Evolutionary conservation across 305 asterid genomes (phyloP).

Genomic region (Vinca major): DNA sequence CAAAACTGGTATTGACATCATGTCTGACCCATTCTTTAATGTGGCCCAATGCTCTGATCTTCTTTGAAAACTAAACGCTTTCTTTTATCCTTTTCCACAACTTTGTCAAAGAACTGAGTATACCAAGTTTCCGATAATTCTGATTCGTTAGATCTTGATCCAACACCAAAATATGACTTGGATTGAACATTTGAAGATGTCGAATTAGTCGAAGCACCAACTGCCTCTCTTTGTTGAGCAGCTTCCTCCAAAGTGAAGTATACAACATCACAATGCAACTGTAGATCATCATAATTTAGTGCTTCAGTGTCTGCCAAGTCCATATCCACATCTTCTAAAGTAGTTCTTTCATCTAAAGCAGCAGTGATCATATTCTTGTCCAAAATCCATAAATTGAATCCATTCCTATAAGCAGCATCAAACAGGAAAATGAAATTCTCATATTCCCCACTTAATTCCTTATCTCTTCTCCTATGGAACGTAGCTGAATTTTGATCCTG

Average conservation of each 20-base stretch:
- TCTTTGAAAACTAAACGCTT: slow-evolving; percentile 59
- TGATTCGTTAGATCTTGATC: slow-evolving; percentile 50
- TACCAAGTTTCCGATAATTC: slow-evolving; percentile 96
- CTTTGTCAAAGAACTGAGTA: slow-evolving; percentile 69
- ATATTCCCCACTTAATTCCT: too few species aligned
- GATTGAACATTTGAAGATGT: slow-evolving; percentile 47
- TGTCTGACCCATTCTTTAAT: slow-evolving; percentile 34
- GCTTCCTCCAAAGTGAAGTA: slow-evolving; percentile 77
- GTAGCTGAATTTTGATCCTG: too few species aligned
- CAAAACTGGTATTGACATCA: slow-evolving; percentile 30
- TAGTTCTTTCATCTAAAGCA: too few species aligned
- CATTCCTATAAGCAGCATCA: too few species aligned
- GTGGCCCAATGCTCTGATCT: slow-evolving; percentile 25
- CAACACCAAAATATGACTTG: slow-evolving; percentile 45
- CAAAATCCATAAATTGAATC: too few species aligned
- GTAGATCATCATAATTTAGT: slow-evolving; percentile 39
- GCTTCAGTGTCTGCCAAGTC: too few species aligned
- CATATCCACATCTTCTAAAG: too few species aligned
- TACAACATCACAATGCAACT: slow-evolving; percentile 87
- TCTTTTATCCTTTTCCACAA: slow-evolving; percentile 74
- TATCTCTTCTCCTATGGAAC: too few species aligned
- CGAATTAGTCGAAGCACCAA: slow-evolving; percentile 31
- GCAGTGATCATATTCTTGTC: too few species aligned
- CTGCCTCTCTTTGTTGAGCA: slow-evolving; percentile 43
- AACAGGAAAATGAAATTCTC: too few species aligned